Evolutionary conservation across 2,329 filamentous ascomycete species (phyloP), one percentile per base, ranked within the genome.

Genomic region (Claviceps sp.): DNA sequence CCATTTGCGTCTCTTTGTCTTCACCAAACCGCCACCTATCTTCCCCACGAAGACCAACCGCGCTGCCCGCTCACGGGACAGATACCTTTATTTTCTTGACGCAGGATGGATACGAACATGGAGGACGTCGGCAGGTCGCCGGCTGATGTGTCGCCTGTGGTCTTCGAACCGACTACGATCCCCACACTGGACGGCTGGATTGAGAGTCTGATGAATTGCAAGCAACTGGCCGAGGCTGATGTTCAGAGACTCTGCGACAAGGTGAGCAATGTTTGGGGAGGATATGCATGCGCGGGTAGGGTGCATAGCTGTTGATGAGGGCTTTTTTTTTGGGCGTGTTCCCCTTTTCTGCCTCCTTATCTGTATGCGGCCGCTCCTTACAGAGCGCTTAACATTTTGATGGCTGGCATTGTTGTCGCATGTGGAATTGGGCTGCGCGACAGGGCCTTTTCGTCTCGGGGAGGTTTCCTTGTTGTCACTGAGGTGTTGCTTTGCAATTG

Each of bases 201-300:
- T 67, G 91, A 96, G 78, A 90, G 80, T 74, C 77, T 98, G 72
- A 97, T 98, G 91, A 83, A 74, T 66, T 98, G 93, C 86, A 98
- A 98, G 77, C 93, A 97, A 78, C 78, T 98, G 70, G 82, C 87
- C 55, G 93, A 98, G 75, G 77, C 80, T 58, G 93, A 98, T 68
- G 93, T 98, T 56, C 88, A 95, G 74, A 85, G 91, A 69, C 81
- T 98, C 66, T 98, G 93, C 76, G 93, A 97, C 68, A 95, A 96
- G 85, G 91, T 95, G 73, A 66, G 66, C 22, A 17, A 20, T n/a
- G 26, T 40, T 26, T 26, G 4, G 16, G 16, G 4, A 26, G 36
- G 16, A 4, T 23, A 4, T 23, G 1, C 5, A 7, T 26, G 5
- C 13, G 13, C 9, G 39, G 17, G 13, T 17, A 26, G n/a, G 11